Evolutionary conservation across 23 red algal species (phyloP), one percentile per base, ranked within the genome.

Genomic region (Agarophyton chilense): DNA sequence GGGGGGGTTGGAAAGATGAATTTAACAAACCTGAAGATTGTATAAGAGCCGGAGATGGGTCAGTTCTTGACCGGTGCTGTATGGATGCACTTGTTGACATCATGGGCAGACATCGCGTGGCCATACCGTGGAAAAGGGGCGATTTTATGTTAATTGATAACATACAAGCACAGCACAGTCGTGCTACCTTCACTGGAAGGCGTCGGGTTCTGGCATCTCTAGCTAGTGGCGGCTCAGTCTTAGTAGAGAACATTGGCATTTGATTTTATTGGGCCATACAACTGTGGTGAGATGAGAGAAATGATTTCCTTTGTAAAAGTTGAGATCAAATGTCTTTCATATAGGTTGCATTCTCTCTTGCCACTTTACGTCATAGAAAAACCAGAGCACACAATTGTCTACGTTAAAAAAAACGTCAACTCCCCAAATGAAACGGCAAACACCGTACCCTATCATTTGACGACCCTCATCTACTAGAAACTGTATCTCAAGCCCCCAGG

Each of bases 91-190:
- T 85, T 29, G 64, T 21, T 0, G 21, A 28, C 31, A 50, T 96
- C 1, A 79, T 96, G 86, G 35, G 78, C 21, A 79, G 49, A 9
- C 81, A 81, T 72, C 52, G 50, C 31, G 94, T 89, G 21, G 36
- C 53, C 10, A 70, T 96, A 19, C 56, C 84, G 56, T 96, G 94
- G 94, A 67, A 73, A 45, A 72, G 54, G 47, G 94, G 94, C 10
- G 94, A 95, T 61, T 84, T 96, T 2, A 55, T 91, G 80, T 74
- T 83, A 67, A 96, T 96, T 78, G 65, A 96, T 51, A 96, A 96
- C 56, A 75, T 84, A 44, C 62, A 52, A 45, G 94, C 84, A 2
- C 70, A 82, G 42, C 94, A 96, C 66, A 90, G 86, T 44, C 75
- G 94, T 33, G 62, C 44, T 13, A 86, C 94, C 17, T 96, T 90